These are phyloP conservation scores for Arabidopsis arenosa DNA, from an alignment of 345 rosid species.

Conservation along the genomic window DNA sequence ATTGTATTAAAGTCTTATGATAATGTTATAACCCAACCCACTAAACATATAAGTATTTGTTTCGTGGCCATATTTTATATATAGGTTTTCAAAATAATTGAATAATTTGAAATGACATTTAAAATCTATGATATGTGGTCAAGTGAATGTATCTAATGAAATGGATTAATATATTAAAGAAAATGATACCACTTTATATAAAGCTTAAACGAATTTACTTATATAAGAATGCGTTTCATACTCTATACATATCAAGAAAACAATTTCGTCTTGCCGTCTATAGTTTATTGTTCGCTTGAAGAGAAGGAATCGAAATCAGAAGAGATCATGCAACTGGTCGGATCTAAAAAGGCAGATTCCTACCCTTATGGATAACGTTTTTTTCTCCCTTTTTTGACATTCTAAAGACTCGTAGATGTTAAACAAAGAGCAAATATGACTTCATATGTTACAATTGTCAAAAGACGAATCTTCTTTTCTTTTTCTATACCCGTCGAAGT, in stretches of 20 bases:
- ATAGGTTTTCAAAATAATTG: not conserved
- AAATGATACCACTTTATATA: not conserved
- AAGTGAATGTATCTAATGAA: conserved; percentile 6
- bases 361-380: conserved; percentile 40
- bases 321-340: conserved; percentile 37
- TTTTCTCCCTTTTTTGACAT: conserved; percentile 36
- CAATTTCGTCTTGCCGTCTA: conserved; percentile 10
- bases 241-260: not conserved
- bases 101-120: not conserved
- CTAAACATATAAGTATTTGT: not conserved
- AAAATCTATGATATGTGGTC: not conserved
- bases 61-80: not conserved
- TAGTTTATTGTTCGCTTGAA: conserved; percentile 18
- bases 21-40: not conserved
- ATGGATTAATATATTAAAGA: not conserved
- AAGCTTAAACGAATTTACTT: not conserved
- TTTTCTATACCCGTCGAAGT: conserved; percentile 21
- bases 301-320: conserved; percentile 22
- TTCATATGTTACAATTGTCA: conserved; percentile 43
- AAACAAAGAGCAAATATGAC: conserved; percentile 30
- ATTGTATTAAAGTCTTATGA: not conserved
- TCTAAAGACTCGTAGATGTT: conserved; percentile 23
- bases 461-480: conserved; percentile 34
- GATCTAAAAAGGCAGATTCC: conserved; percentile 17
- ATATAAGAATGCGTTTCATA: not conserved